A percentile compares a stretch with the other conserved stretches of the same genome.
Conservation (phyloP, 169 alveolate genomes). For the Eimeria nieschulzi region DNA sequence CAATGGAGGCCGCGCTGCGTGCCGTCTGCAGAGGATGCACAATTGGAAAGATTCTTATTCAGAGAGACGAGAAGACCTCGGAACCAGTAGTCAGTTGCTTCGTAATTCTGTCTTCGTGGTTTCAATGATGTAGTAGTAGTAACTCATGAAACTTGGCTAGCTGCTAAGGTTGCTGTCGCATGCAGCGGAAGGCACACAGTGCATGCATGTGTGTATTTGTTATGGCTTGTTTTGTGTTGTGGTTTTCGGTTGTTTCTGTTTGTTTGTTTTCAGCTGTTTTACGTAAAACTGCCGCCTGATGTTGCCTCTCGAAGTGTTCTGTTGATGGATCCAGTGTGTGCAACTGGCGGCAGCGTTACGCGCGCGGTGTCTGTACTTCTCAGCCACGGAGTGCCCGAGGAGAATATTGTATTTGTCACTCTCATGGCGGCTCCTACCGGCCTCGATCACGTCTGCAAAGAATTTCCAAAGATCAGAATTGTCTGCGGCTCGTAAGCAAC, state of each 20-base stretch:
- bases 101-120: not conserved
- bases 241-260: not conserved
- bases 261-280: constrained; percentile 44
- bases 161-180: not conserved
- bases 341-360: constrained; percentile 88
- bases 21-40: constrained; percentile 78
- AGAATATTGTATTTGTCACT: constrained; percentile 84
- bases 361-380: constrained; percentile 80
- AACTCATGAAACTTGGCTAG: too few species aligned
- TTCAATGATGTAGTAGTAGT: not conserved
- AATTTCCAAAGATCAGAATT: constrained; percentile 81
- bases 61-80: constrained; percentile 77
- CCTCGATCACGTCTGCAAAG: constrained; percentile 71
- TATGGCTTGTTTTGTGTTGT: too few species aligned
- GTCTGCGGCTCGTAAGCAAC: constrained; percentile 75
- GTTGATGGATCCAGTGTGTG: constrained; percentile 91
- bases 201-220: not conserved
- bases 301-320: constrained; percentile 81
- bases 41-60: constrained; percentile 78
- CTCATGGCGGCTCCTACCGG: constrained; percentile 87
- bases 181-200: not conserved
- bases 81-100: constrained; percentile 51
- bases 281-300: constrained; percentile 82
- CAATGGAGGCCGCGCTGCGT: constrained; percentile 77
- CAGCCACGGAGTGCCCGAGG: constrained; percentile 82